Evolutionary conservation across 2,329 filamentous ascomycete species (phyloP).

Genomic region (Hymenoscyphus fraxineus): DNA sequence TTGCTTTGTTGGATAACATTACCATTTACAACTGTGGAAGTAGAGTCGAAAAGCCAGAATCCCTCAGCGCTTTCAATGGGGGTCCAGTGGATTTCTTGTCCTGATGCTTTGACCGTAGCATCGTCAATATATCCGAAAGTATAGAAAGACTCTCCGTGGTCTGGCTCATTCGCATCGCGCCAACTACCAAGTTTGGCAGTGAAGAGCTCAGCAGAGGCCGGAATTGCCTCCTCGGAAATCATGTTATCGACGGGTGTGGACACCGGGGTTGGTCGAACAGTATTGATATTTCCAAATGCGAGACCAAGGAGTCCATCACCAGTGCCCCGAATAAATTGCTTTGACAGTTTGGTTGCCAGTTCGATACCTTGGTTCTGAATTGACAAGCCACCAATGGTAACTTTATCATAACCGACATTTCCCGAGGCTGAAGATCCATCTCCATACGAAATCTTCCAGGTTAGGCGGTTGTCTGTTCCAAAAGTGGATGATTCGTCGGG

Average conservation of each 20-base stretch:
- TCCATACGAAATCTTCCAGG: constrained; percentile 66
- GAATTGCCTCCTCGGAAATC: constrained; percentile 54
- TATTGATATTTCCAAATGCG: constrained; percentile 62
- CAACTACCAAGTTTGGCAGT: constrained; percentile 54
- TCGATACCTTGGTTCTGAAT: constrained; percentile 63
- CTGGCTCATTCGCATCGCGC: constrained; percentile 45
- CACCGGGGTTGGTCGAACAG: constrained; percentile 51
- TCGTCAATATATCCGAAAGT: constrained; percentile 71
- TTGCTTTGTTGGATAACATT: constrained; percentile 45
- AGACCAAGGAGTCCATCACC: constrained; percentile 66
- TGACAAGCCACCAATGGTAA: constrained; percentile 58
- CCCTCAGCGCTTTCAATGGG: constrained; percentile 60
- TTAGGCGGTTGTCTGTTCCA: constrained; percentile 44
- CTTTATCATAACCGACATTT: constrained; percentile 58
- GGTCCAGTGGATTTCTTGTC: constrained; percentile 55
- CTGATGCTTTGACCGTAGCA: constrained; percentile 51
- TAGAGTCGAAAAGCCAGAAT: constrained; percentile 64
- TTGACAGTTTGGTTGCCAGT: constrained; percentile 56
- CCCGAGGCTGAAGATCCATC: constrained; percentile 66
- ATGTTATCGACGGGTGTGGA: constrained; percentile 66
- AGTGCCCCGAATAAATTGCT: constrained; percentile 51
- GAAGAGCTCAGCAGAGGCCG: constrained; percentile 48
- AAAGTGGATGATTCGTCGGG: constrained; percentile 58
- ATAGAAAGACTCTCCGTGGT: constrained; percentile 55
- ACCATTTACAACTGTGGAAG: constrained; percentile 55